Base-by-base conservation (phyloP, 2,329 filamentous ascomycete genomes). In the Colletotrichum navitas region DNA sequence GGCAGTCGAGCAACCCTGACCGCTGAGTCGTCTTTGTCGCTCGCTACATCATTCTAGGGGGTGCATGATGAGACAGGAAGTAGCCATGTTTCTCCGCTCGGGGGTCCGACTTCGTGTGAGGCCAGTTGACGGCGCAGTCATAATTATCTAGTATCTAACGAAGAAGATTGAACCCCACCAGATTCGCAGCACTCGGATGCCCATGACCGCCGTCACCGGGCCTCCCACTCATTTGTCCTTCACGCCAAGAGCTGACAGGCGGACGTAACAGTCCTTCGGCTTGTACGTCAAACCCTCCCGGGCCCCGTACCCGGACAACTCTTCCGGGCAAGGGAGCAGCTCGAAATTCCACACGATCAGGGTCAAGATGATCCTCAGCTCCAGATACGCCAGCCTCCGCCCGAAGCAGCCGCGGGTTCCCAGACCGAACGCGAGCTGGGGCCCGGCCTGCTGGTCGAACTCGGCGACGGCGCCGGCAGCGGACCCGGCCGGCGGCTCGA, bases 351-450 rank as follows among this genome's bases (percentile, higher is more conserved):
- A 84, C 14, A 81, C 74, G 47, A 83, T 73, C 63, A 83, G 68
- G 29, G 78, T 80, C 45, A 81, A 75, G 55, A 80, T 71, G n/a
- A 81, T 79, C 43, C 77, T 76, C 72, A 84, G 43, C 72, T 82
- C 76, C 47, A 82, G 51, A 43, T 81, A 77, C 1, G 80, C 83
- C 70, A 84, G 70, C 73, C 75, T 79, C 65, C 77, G 78, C 0
- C 83, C 83, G 59, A 79, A 84, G 64, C 83, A 85, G 1, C 79
- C 79, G 2, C 83, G 74, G 3, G 79, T 77, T 0, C 83, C 83
- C 7, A 77, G 55, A 0, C 81, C 80, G 73, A 84, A 85, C 0
- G 79, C 74, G 32, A 83, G 73, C 16, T 70, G 76, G 0, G 81
- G 82, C 0, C 82, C 82, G 0, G 82, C 80, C 56, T 76, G 69